Evolutionary conservation across 2,329 filamentous ascomycete genomes (phyloP).

Genomic region (Claviceps monticola): DNA sequence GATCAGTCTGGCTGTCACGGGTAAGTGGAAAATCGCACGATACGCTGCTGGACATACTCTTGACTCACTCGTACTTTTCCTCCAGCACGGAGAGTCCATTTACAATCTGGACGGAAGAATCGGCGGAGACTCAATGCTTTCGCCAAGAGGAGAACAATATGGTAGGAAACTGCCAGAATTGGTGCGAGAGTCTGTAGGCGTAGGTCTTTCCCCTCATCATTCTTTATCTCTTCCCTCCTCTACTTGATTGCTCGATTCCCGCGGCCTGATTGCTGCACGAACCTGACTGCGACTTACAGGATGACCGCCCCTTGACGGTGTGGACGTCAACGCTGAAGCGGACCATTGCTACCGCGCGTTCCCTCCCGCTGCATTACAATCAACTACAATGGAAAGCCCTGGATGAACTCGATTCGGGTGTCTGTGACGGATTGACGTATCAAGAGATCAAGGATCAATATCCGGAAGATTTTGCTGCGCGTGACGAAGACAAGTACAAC

Average conservation of each 20-base stretch:
- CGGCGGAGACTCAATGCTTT: conserved; percentile 81
- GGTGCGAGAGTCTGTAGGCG: conserved; percentile 73
- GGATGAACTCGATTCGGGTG: conserved; percentile 90
- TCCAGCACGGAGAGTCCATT: conserved; percentile 80
- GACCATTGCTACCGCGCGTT: conserved; percentile 82
- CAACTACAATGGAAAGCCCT: conserved; percentile 98
- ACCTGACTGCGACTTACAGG: conserved; percentile 22
- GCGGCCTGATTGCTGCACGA: background rate
- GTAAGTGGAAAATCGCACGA: conserved; percentile 35
- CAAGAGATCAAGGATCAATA: conserved; percentile 84
- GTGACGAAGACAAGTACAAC: conserved; percentile 98
- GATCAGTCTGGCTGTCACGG: conserved; percentile 91
- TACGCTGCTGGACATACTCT: background rate
- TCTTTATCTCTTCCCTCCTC: background rate
- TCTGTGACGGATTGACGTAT: conserved; percentile 94
- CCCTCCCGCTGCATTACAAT: conserved; percentile 69
- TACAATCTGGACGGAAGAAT: conserved; percentile 87
- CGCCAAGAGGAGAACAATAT: conserved; percentile 75
- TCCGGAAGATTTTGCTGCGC: conserved; percentile 87
- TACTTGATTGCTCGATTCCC: too few species aligned
- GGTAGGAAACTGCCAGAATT: conserved; percentile 73
- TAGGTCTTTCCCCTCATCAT: conserved; percentile 28
- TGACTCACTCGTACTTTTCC: background rate
- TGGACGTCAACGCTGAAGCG: conserved; percentile 56
- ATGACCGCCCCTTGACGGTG: conserved; percentile 45